phyloP scores from a whole-genome alignment of 2,329 filamentous ascomycete species.

The Pseudogymnoascus sp. region DNA sequence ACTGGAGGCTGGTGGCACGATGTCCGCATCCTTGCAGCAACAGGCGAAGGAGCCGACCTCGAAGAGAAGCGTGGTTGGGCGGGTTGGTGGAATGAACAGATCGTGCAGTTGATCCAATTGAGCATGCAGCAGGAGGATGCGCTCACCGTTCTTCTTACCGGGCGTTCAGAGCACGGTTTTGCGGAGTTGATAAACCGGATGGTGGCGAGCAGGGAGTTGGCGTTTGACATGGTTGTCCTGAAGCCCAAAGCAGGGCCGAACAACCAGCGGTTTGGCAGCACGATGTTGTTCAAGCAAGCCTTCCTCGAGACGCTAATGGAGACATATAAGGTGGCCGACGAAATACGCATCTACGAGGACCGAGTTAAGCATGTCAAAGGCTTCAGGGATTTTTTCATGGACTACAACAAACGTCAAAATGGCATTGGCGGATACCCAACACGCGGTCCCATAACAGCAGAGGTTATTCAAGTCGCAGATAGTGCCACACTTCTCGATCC shows the following conservation, averaged over 20 bases:
- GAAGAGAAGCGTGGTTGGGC: slow-evolving; percentile 82
- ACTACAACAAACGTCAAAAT: slow-evolving; percentile 57
- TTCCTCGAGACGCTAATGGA: slow-evolving; percentile 74
- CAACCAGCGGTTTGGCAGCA: slow-evolving; percentile 68
- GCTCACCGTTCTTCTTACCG: slow-evolving; percentile 78
- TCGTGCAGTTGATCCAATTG: slow-evolving; percentile 70
- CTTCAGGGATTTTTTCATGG: slow-evolving; percentile 76
- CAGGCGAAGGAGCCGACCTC: slow-evolving; percentile 69
- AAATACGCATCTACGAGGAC: slow-evolving; percentile 70
- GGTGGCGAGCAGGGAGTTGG: slow-evolving; percentile 63
- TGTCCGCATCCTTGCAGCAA: slow-evolving; percentile 72
- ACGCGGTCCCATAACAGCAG: slow-evolving; percentile 59
- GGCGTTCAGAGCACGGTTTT: slow-evolving; percentile 70
- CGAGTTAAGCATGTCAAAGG: slow-evolving; percentile 60
- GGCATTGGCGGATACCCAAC: slow-evolving; percentile 41
- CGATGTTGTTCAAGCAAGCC: slow-evolving; percentile 86
- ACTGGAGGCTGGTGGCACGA: slow-evolving; percentile 98
- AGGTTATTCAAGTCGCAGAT: slow-evolving; percentile 83
- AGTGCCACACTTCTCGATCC: slow-evolving; percentile 66
- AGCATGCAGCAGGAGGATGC: slow-evolving; percentile 79
- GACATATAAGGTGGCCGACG: slow-evolving; percentile 75
- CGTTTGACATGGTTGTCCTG: slow-evolving; percentile 81
- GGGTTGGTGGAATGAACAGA: slow-evolving; percentile 94
- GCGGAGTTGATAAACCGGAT: slow-evolving; percentile 75
- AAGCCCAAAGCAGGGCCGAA: slow-evolving; percentile 79